Evolutionary conservation across 1,284 basidiomycete species (phyloP).

Genomic region (Cutaneotrichosporon mucoides): DNA sequence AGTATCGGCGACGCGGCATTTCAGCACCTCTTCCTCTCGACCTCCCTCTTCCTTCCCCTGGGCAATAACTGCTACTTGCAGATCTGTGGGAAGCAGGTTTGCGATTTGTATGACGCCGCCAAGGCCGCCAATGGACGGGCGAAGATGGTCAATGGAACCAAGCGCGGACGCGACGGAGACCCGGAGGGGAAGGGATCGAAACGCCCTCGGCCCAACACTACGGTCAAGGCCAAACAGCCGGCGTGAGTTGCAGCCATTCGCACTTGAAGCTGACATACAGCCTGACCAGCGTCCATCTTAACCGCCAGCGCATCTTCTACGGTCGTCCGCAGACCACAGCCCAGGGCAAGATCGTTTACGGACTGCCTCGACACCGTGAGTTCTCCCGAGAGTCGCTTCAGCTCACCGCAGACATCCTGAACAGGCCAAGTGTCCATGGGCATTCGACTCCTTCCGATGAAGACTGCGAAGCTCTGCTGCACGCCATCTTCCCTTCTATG

Average conservation of each 20-base stretch:
- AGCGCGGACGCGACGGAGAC: constrained; percentile 12
- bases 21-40: constrained; percentile 47
- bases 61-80: constrained; percentile 52
- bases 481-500: constrained; percentile 8
- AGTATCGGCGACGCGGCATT: constrained; percentile 50
- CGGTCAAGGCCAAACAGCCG: not conserved
- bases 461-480: constrained; percentile 7
- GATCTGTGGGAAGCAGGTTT: constrained; percentile 48
- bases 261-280: constrained; percentile 1
- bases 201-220: not conserved
- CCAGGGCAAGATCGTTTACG: constrained; percentile 23
- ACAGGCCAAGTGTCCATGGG: constrained; percentile 8
- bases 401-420: constrained; percentile 37
- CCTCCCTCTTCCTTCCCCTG: constrained; percentile 50
- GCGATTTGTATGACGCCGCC: constrained; percentile 14
- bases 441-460: not conserved
- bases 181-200: not conserved
- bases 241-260: not conserved
- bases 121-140: not conserved
- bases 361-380: constrained; percentile 42
- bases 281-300: not conserved
- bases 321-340: constrained; percentile 26
- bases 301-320: constrained; percentile 39
- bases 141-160: not conserved
- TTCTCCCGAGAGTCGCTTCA: not conserved